Percentiles rank a stretch among this genome's conserved stretches.
Conservation (phyloP, 768 basidiomycete genomes). For the Epithele typhae region DNA sequence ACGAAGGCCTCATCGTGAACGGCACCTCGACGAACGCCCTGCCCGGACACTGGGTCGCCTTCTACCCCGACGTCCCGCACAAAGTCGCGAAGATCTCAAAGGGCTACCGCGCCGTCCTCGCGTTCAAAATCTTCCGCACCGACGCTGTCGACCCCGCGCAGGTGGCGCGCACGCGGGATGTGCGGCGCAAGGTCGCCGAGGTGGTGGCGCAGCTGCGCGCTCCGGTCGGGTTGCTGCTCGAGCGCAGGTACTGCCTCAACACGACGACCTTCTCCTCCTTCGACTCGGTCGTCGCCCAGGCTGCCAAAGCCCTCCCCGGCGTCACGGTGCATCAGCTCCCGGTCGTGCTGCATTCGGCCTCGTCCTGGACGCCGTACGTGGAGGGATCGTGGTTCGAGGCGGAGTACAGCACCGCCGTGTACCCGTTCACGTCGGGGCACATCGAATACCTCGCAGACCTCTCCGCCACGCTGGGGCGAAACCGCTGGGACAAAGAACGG, state of each 20-base stretch:
- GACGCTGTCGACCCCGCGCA: not conserved
- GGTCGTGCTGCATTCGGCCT: conserved; percentile 14
- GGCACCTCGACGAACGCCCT: not conserved
- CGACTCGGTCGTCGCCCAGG: conserved; percentile 19
- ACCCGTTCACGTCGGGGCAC: conserved; percentile 21
- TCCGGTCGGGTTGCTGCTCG: conserved; percentile 25
- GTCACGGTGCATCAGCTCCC: conserved; percentile 17
- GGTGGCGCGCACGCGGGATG: not conserved
- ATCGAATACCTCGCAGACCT: conserved; percentile 14
- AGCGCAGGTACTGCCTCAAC: conserved; percentile 25
- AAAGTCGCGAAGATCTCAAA: conserved; percentile 7
- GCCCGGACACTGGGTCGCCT: conserved; percentile 24
- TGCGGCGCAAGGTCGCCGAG: not conserved
- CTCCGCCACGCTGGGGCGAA: not conserved
- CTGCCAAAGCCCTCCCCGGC: conserved; percentile 1
- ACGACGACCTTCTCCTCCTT: conserved; percentile 21
- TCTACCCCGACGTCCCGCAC: conserved; percentile 30
- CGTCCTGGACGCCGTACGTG: too few species aligned
- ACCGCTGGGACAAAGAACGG: too few species aligned
- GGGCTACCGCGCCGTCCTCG: conserved; percentile 26
- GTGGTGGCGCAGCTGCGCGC: conserved; percentile 8
- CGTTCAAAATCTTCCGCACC: conserved; percentile 28
- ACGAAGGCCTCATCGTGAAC: not conserved
- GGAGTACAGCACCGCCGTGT: conserved; percentile 3
- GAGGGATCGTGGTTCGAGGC: not conserved